These are phyloP conservation scores for Gastrodia elata DNA, from an alignment of 106 monocot species.

Conservation along the genomic window DNA sequence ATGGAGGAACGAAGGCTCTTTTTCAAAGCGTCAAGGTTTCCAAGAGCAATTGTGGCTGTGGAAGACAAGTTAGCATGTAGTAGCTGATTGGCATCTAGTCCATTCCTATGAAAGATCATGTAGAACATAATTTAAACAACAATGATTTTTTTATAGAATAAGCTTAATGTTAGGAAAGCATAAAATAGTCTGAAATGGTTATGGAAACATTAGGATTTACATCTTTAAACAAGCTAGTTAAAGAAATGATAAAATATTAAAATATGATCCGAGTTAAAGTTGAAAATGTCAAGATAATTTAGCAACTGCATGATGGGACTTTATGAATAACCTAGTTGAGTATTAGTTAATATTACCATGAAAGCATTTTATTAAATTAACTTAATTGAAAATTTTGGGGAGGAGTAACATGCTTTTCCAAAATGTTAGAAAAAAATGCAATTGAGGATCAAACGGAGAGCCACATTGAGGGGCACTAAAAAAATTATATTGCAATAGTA, in stretches of 20 bases:
- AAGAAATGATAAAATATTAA: background rate
- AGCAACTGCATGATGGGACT: background rate
- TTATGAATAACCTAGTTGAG: background rate
- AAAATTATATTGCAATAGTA: too few relatives aligned
- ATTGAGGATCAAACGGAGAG: too few relatives aligned
- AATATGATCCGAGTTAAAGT: background rate
- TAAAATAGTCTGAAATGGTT: background rate
- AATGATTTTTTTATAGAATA: background rate
- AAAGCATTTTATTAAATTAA: too few relatives aligned
- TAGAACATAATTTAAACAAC: background rate
- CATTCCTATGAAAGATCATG: constrained; percentile 25
- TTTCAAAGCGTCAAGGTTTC: constrained; percentile 43
- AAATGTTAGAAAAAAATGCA: too few relatives aligned
- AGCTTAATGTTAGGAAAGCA: background rate
- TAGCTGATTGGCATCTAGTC: constrained; percentile 53
- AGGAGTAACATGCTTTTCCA: too few relatives aligned
- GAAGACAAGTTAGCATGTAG: constrained; percentile 50
- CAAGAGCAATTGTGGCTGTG: constrained; percentile 40
- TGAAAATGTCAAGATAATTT: background rate
- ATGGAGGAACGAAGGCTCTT: constrained; percentile 51
- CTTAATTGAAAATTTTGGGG: too few relatives aligned
- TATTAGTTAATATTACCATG: too few relatives aligned
- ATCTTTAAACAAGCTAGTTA: background rate
- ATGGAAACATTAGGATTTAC: background rate
- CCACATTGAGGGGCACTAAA: too few relatives aligned